Percentiles rank a stretch among this genome's conserved stretches.
These are phyloP conservation scores for Sarocladium strictum DNA, from an alignment of 2,329 filamentous ascomycete species.

Conservation along the genomic window DNA sequence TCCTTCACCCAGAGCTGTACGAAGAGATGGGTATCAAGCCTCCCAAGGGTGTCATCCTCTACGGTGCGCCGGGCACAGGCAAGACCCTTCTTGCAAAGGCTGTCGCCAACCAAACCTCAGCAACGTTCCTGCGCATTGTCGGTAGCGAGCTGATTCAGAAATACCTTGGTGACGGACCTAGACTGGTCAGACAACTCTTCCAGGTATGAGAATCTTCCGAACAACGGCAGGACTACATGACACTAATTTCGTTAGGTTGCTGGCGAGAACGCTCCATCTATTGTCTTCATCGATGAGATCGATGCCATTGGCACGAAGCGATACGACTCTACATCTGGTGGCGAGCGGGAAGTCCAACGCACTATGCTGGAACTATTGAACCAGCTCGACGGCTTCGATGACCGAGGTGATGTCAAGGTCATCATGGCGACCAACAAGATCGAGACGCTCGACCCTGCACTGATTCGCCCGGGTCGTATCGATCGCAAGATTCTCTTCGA, in stretches of 20 bases:
- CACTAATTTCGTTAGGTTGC: conserved; percentile 56
- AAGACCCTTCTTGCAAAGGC: conserved; percentile 96
- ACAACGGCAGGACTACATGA: too few relatives aligned
- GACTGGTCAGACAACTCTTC: conserved; percentile 93
- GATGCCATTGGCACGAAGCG: conserved; percentile 98
- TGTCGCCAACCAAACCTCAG: conserved; percentile 97
- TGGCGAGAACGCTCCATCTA: conserved; percentile 91
- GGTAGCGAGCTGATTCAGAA: conserved; percentile 98
- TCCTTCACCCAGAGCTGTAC: conserved; percentile 94
- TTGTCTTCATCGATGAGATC: conserved; percentile 99
- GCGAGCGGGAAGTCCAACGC: conserved; percentile 94
- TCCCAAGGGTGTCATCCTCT: conserved; percentile 97
- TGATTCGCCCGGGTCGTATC: conserved; percentile 96
- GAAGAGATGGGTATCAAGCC: conserved; percentile 99
- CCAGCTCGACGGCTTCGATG: conserved; percentile 97
- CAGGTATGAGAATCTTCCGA: conserved; percentile 42
- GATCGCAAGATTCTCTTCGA: conserved; percentile 89
- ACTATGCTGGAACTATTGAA: conserved; percentile 98
- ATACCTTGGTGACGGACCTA: conserved; percentile 92
- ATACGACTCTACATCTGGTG: conserved; percentile 94
- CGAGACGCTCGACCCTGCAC: conserved; percentile 88
- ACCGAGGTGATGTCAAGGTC: conserved; percentile 97
- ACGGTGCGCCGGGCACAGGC: conserved; percentile 93
- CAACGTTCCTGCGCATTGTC: conserved; percentile 94
- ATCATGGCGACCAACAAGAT: conserved; percentile 99